Evolutionary conservation across 768 basidiomycete species (phyloP).

Genomic region (Asterophora lycoperdoides): DNA sequence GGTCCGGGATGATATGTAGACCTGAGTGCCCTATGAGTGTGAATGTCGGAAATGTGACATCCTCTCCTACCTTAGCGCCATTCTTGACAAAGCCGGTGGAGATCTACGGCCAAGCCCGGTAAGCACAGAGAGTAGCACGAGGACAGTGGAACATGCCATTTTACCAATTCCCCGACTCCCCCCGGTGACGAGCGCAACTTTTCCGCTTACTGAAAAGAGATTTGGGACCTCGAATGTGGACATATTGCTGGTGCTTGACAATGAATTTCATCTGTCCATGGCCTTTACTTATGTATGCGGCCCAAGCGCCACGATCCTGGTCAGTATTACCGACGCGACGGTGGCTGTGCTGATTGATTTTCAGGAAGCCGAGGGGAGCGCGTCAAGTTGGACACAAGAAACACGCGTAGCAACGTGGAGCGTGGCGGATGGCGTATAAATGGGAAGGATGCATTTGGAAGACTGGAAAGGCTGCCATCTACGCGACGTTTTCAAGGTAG

Average conservation of each 20-base stretch:
- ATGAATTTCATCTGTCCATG: neutral
- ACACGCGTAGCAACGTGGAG: neutral
- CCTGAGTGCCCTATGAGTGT: constrained; percentile 20
- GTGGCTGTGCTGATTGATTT: neutral
- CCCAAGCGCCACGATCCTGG: no score
- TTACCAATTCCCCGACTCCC: constrained; percentile 65
- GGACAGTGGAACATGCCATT: constrained; percentile 38
- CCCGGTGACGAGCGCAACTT: constrained; percentile 59
- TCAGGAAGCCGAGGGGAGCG: neutral
- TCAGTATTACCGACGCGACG: neutral
- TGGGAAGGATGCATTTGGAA: neutral
- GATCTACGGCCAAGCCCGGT: constrained; percentile 35
- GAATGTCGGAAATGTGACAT: constrained; percentile 29
- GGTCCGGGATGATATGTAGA: constrained; percentile 61
- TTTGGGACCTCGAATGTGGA: constrained; percentile 29
- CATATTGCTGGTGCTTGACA: constrained; percentile 23
- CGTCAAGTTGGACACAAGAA: neutral
- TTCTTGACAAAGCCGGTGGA: constrained; percentile 60
- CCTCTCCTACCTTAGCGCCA: constrained; percentile 36
- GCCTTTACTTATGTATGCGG: no score
- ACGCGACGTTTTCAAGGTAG: constrained; percentile 1
- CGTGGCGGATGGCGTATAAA: neutral
- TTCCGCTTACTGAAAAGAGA: constrained; percentile 49
- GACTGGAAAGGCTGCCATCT: neutral
- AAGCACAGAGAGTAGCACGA: no score